Evolutionary conservation across 163 green algal species (phyloP), one percentile per base, ranked within the genome.

Genomic region (Volvox carteri): DNA sequence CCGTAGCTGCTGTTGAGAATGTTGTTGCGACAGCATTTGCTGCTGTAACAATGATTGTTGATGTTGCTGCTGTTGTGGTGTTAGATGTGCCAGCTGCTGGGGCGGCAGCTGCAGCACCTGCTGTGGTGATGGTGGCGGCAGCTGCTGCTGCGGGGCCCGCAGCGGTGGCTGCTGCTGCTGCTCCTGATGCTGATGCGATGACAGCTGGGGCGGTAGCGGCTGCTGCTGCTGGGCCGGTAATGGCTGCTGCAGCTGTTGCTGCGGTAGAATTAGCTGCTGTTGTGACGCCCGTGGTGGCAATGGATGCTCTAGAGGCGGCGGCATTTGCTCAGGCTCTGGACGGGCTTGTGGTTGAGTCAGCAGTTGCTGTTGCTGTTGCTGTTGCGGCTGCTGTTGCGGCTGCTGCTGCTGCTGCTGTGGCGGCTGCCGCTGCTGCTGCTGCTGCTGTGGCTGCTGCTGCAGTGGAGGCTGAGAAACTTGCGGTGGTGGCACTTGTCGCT

Each of bases 41-140:
- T 75, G 65, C 18, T 75, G 8, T 75, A 18, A 30, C 7, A 48
- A 30, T 75, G 42, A 30, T 44, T 23, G 65, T 75, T 42, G 65
- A 14, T n/a, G 65, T 44, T 75, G 65, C n/a, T 72, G 60, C n/a
- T 39, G 60, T 72, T 72, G 60, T 72, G 16, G 60, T 72, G 18
- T 12, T 72, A 37, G 60, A 35, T 72, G 60, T 72, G 16, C 14
- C 23, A n/a, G 60, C 60, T 60, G 50, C 50, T 60, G 50, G 14
- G 12, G 50, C 50, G 12, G 50, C 50, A 25, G 50, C 50, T 60
- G 50, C 54, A 30, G 54, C 54, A 25, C 50, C 50, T 60, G 50
- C 50, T 60, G 50, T 16, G 12, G 50, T 16, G 12, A 16, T 16
- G 12, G 50, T 16, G 12, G 50, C 50, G 6, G 54, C 54, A 30